Base-by-base conservation (phyloP, 1,284 basidiomycete genomes). In the Austroboletus novae-zelandiae region DNA sequence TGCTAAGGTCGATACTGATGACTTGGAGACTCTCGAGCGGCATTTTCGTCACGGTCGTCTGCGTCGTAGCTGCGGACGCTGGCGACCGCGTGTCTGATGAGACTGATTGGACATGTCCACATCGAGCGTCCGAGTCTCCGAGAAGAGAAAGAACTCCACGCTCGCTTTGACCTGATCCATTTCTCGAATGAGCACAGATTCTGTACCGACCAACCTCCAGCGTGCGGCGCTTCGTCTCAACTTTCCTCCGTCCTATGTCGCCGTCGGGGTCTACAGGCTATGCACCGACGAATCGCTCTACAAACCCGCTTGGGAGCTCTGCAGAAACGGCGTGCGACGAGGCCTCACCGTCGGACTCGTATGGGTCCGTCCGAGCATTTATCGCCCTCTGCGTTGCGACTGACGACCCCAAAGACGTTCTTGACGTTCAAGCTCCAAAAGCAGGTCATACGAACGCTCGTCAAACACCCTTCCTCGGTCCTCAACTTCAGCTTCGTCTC, bases 191-290 rank as follows among this genome's bases (percentile, higher is more conserved):
- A 35, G 15, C 9, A 17, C 34, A 13, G 37, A n/a, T 40, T 39
- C 35, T 9, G 40, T 11, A 37, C 39, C 40, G 30, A 54, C 71
- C 30, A 59, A 69, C 32, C 75, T 86, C 20, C 69, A 71, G 31
- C 69, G 78, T 15, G 80, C 84, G 0, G 73, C 73, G 0, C 63
- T 77, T 15, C 78, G 89, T 37, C 74, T 92, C 41, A 71, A 78
- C 29, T 86, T 89, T 58, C 79, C 89, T 0, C 86, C 89, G 0
- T 82, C 81, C 3, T 92, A 91, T 60, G 80, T 83, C 32, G 63
- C 88, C 2, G 87, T 92, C 0, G 89, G 89, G 2, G 77, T 80
- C 20, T 90, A 91, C 64, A 70, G 89, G 40, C 71, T 92, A 0
- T 75, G 81, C 59, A 87, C 81, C 0, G 89, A 91, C 64, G 70